Evolutionary conservation across 768 basidiomycete species (phyloP).

Genomic region (Boletus fagicola): DNA sequence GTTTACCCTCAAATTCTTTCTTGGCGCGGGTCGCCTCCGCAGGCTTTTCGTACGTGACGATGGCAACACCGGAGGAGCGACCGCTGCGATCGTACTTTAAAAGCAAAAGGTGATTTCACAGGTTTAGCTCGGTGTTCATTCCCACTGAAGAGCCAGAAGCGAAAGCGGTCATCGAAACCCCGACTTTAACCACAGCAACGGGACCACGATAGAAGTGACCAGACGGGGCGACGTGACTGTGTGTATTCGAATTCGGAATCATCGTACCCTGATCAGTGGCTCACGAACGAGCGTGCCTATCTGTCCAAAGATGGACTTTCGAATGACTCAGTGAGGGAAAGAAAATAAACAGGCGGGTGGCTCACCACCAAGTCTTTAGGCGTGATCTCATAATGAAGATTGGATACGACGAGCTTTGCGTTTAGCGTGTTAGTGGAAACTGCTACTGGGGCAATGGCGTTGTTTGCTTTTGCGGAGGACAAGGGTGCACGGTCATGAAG

Average conservation of each 20-base stretch:
- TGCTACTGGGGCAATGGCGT: slow-evolving; percentile 21
- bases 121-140: slow-evolving; percentile 53
- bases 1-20: slow-evolving; percentile 80
- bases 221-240: slow-evolving; percentile 33
- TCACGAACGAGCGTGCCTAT: slow-evolving; percentile 91
- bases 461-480: slow-evolving; percentile 32
- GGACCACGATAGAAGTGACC: slow-evolving; percentile 35
- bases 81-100: slow-evolving; percentile 94
- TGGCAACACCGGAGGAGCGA: slow-evolving; percentile 82
- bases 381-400: slow-evolving; percentile 89
- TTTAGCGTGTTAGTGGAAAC: slow-evolving; percentile 34
- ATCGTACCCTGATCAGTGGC: slow-evolving; percentile 93
- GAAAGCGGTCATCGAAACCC: slow-evolving; percentile 43
- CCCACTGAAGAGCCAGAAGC: slow-evolving; percentile 37
- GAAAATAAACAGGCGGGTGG: slow-evolving; percentile 9
- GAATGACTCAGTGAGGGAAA: slow-evolving; percentile 3
- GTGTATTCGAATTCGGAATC: slow-evolving; percentile 43
- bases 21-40: slow-evolving; percentile 81
- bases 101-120: slow-evolving; percentile 48
- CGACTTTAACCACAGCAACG: slow-evolving; percentile 25
- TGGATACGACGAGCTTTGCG: slow-evolving; percentile 73
- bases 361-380: slow-evolving; percentile 85
- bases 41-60: slow-evolving; percentile 73
- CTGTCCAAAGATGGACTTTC: slow-evolving; percentile 84
- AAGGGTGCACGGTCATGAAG: slow-evolving; percentile 69